Percentiles rank a stretch among this genome's conserved stretches.
Conservation (phyloP, 345 rosid species). For the Psidium friedrichsthalianum region DNA sequence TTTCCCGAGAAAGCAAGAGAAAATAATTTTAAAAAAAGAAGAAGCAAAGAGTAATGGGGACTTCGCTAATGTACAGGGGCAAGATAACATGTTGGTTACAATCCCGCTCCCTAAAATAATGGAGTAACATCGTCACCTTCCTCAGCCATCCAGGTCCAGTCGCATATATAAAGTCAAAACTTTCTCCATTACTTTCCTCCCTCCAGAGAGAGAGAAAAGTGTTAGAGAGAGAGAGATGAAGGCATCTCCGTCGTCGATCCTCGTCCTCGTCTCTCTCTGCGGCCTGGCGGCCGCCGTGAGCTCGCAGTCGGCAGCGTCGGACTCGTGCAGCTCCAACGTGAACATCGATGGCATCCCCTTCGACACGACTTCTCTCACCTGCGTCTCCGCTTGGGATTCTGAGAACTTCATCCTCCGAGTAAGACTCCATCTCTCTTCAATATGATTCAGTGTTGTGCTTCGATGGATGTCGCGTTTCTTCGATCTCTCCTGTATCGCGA, state of each 20-base stretch:
- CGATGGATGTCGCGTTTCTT: not conserved
- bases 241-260: constrained; percentile 1
- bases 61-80: not conserved
- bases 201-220: not conserved
- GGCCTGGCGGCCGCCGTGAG: not conserved
- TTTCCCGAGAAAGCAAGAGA: not conserved
- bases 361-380: constrained; percentile 5
- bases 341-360: not conserved
- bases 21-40: not conserved
- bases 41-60: not conserved
- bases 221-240: not conserved
- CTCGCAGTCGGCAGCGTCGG: constrained; percentile 10
- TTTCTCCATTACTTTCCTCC: not conserved
- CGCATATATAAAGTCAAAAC: not conserved
- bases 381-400: constrained; percentile 6
- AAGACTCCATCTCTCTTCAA: constrained; percentile 6
- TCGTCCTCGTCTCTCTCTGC: constrained; percentile 7
- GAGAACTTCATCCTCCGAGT: constrained; percentile 36
- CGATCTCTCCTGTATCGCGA: not conserved
- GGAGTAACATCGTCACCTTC: not conserved
- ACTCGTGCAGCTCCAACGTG: constrained; percentile 21
- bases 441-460: not conserved
- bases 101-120: not conserved
- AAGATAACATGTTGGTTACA: not conserved
- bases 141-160: not conserved